Base-by-base conservation (phyloP, 179 eudicot species). In the Sideroxylon spinosum region DNA sequence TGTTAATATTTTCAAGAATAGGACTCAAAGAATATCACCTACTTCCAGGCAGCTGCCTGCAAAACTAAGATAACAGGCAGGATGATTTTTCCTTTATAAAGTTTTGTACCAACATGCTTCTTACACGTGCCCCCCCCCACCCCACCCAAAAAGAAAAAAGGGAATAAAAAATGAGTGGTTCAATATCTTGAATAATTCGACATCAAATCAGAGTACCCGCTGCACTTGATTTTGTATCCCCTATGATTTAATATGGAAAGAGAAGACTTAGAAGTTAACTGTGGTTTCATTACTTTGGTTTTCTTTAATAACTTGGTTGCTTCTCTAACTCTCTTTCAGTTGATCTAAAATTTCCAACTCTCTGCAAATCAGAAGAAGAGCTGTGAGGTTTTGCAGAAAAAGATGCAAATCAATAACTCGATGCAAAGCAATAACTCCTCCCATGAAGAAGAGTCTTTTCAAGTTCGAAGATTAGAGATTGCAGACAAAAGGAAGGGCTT, bases 401-500 rank as follows among this genome's bases (percentile, higher is more conserved):
- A 78, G 76, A 85, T 85, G 89, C 82, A 85, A 62, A 81, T 29
- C 61, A 62, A 67, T 29, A 68, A 22, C 56, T 56, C 76, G 76
- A 85, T 85, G 89, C 82, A 85, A 62, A 81, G 46, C 61, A 62
- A 67, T 29, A 68, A 22, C 56, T 56, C 76, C 46, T 69, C 81
- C 11, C 70, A 48, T 19, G 81, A 77, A 22, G 86, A 79, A 56
- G 84, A 84, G 44, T 32, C 7, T 9, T 83, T 75, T 61, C 85
- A 10, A 76, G 91, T 91, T 70, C 82, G 98, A 76, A 94, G 82
- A 70, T 73, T 94, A 26, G 92, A 91, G 82, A 82, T 90, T 73
- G 75, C 93, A 0, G 98, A 94, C 86, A 93, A 86, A 77, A 79
- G 59, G 78, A 94, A 94, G 84, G 97, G 97, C 12, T 94, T 91